A percentile compares a stretch with the other conserved stretches of the same genome.
Evolutionary conservation across 2,329 filamentous ascomycete genomes (phyloP).

Genomic region (Sclerotinia glacialis): DNA sequence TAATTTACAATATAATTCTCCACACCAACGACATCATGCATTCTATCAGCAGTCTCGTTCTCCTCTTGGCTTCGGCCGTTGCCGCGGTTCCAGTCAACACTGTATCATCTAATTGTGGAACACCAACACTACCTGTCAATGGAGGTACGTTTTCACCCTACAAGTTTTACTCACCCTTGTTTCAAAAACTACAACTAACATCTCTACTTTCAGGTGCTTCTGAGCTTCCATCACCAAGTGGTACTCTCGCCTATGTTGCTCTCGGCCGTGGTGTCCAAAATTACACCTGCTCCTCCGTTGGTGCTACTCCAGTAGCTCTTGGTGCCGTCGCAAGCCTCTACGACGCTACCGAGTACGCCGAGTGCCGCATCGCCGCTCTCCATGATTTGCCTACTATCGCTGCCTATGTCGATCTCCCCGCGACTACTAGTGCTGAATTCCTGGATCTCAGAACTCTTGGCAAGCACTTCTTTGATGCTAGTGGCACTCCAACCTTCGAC

Average conservation of each 20-base stretch:
- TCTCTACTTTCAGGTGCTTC: slow-evolving; percentile 26
- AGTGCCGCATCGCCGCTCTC: slow-evolving; percentile 21
- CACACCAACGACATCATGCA: background rate
- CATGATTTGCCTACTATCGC: slow-evolving; percentile 29
- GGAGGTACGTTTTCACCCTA: slow-evolving; percentile 8
- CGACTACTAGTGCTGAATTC: slow-evolving; percentile 11
- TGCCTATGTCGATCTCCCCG: slow-evolving; percentile 28
- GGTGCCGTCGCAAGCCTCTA: slow-evolving; percentile 39
- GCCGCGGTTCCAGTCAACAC: slow-evolving; percentile 7
- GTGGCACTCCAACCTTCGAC: slow-evolving; percentile 35
- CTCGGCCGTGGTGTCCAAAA: slow-evolving; percentile 40
- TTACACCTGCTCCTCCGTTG: slow-evolving; percentile 36
- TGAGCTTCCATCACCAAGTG: slow-evolving; percentile 31
- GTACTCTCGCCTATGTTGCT: slow-evolving; percentile 35
- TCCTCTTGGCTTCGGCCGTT: slow-evolving; percentile 3
- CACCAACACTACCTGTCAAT: slow-evolving; percentile 4
- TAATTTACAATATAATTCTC: background rate
- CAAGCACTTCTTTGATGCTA: slow-evolving; percentile 37
- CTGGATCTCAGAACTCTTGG: slow-evolving; percentile 26
- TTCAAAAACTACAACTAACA: slow-evolving; percentile 4
- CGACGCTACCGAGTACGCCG: slow-evolving; percentile 36
- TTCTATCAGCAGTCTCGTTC: background rate
- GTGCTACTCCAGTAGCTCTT: slow-evolving; percentile 27
- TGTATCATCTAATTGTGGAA: background rate
- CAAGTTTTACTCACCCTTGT: background rate